Evolutionary conservation across 352 stramenopile genomes (phyloP).

Genomic region (Pythium folliculosum): DNA sequence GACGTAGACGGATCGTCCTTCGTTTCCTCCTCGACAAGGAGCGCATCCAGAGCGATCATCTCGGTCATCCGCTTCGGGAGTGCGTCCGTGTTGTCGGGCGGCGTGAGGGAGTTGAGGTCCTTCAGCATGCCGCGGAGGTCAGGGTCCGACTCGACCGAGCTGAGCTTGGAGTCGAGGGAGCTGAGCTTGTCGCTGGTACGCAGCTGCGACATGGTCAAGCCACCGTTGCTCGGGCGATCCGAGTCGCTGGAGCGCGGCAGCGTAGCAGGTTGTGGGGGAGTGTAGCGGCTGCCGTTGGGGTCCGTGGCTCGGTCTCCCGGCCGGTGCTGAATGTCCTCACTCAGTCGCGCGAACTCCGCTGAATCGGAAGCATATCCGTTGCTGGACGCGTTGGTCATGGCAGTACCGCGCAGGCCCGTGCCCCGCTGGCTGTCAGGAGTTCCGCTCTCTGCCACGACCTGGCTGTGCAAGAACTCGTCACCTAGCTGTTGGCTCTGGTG

Average conservation of each 20-base stretch:
- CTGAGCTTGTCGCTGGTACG: constrained; percentile 25
- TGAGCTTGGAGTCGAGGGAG: constrained; percentile 13
- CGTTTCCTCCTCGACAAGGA: constrained; percentile 13
- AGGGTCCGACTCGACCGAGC: constrained; percentile 3
- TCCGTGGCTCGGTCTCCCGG: background rate
- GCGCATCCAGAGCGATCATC: constrained; percentile 29
- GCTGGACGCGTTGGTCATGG: background rate
- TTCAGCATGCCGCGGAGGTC: constrained; percentile 17
- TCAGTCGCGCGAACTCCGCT: background rate
- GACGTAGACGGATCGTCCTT: background rate
- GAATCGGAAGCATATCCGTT: background rate
- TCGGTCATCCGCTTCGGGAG: constrained; percentile 26
- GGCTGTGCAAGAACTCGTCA: background rate
- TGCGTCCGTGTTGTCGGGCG: background rate
- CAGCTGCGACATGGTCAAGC: constrained; percentile 30
- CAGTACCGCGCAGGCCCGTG: background rate
- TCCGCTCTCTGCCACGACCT: background rate
- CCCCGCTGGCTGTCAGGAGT: background rate
- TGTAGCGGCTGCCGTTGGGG: background rate
- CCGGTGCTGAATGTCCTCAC: background rate
- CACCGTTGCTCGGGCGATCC: constrained; percentile 10
- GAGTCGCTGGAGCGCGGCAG: constrained; percentile 5
- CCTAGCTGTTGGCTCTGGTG: constrained; percentile 4
- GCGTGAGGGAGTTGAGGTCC: constrained; percentile 21
- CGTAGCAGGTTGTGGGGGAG: background rate